phyloP scores from a whole-genome alignment of 2,329 filamentous ascomycete species.

The Apiospora hydei region DNA sequence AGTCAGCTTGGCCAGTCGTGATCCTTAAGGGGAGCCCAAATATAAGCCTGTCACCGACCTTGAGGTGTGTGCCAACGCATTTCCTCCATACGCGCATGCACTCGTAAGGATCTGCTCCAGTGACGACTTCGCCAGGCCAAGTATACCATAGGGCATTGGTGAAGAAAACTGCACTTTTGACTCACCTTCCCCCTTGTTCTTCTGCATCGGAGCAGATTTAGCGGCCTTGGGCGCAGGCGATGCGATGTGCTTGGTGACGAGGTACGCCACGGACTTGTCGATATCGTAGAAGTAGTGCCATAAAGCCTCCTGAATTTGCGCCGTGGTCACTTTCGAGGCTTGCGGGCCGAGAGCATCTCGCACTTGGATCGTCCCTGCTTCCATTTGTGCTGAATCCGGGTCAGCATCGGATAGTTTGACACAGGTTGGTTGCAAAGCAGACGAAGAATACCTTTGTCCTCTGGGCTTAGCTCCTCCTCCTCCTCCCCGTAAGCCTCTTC shows the following conservation, averaged over 20 bases:
- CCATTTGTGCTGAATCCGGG: constrained; percentile 52
- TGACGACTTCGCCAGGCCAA: constrained; percentile 26
- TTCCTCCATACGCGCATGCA: background rate
- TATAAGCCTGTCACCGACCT: constrained; percentile 17
- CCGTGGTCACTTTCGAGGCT: constrained; percentile 61
- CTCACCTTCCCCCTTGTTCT: constrained; percentile 54
- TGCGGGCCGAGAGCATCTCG: constrained; percentile 68
- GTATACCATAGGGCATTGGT: constrained; percentile 11
- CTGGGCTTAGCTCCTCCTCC: constrained; percentile 50
- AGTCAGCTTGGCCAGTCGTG: constrained; percentile 14
- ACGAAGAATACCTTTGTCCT: constrained; percentile 39
- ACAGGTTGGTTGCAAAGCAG: background rate
- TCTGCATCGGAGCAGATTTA: constrained; percentile 49
- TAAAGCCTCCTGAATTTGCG: constrained; percentile 84
- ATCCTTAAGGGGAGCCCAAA: constrained; percentile 9
- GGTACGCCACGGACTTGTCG: constrained; percentile 81
- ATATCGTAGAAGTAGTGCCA: constrained; percentile 98
- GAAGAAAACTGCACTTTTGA: constrained; percentile 35
- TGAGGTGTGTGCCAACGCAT: constrained; percentile 16
- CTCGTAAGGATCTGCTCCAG: constrained; percentile 26
- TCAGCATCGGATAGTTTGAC: background rate
- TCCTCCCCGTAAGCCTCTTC: constrained; percentile 50
- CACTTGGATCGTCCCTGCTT: constrained; percentile 71
- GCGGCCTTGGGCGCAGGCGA: constrained; percentile 47
- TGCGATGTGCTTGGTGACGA: constrained; percentile 70